Conservation (phyloP, 2,329 filamentous ascomycete species). For the Cercospora zeina region DNA sequence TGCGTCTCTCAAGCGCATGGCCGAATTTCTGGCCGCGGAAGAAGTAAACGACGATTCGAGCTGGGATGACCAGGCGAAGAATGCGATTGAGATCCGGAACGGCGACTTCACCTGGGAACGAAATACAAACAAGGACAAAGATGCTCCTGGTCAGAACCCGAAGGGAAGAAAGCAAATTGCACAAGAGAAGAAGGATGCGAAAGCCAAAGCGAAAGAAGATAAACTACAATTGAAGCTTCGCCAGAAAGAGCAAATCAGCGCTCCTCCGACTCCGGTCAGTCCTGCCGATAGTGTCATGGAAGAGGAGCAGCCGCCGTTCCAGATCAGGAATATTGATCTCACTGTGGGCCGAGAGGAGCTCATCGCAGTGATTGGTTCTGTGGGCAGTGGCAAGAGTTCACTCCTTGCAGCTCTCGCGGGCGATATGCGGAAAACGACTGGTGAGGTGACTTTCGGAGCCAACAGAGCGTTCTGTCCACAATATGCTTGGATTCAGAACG, state of each 20-base stretch:
- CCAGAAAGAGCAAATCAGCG: slow-evolving; percentile 31
- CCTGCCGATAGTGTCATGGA: slow-evolving; percentile 50
- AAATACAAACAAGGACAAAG: slow-evolving; percentile 53
- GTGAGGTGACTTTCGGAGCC: slow-evolving; percentile 73
- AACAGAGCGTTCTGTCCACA: slow-evolving; percentile 89
- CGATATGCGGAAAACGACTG: slow-evolving; percentile 83
- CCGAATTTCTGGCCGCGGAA: slow-evolving; percentile 84
- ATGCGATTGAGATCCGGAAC: slow-evolving; percentile 66
- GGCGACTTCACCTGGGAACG: slow-evolving; percentile 88
- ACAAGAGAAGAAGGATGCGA: slow-evolving; percentile 47
- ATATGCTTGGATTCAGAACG: slow-evolving; percentile 97
- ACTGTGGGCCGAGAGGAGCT: slow-evolving; percentile 72
- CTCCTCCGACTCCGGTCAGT: slow-evolving; percentile 25
- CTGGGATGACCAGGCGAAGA: slow-evolving; percentile 54
- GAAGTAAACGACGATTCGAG: slow-evolving; percentile 73
- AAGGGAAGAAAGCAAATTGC: slow-evolving; percentile 44
- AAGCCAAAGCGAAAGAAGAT: slow-evolving; percentile 46
- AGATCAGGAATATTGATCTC: slow-evolving; percentile 67
- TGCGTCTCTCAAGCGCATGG: slow-evolving; percentile 78
- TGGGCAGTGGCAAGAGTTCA: slow-evolving; percentile 87
- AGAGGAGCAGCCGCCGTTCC: slow-evolving; percentile 66
- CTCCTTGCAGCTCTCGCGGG: slow-evolving; percentile 85
- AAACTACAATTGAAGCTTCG: slow-evolving; percentile 40
- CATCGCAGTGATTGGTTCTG: slow-evolving; percentile 81
- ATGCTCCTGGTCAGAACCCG: slow-evolving; percentile 35